Percentiles rank a stretch among this genome's conserved stretches.
Conservation (phyloP, 345 rosid genomes). For the Aquilaria sinensis region DNA sequence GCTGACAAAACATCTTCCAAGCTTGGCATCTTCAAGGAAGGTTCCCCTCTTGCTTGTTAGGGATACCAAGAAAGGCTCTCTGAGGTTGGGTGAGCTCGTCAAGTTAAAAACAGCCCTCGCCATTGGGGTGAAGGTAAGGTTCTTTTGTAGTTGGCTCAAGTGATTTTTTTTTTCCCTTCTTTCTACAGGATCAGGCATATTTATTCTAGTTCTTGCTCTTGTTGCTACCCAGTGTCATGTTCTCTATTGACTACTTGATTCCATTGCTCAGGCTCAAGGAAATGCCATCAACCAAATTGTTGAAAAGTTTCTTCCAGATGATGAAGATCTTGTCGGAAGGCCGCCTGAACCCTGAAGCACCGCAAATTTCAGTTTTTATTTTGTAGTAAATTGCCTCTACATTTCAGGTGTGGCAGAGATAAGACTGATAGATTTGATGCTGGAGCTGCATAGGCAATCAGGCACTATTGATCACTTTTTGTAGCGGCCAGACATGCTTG, state of each 20-base stretch:
- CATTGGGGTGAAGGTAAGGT: conserved; percentile 14
- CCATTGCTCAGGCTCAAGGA: conserved; percentile 3
- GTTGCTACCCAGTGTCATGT: neutral
- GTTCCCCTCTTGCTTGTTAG: conserved; percentile 42
- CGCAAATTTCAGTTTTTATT: neutral
- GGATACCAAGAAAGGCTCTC: conserved; percentile 25
- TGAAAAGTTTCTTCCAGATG: neutral
- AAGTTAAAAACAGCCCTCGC: conserved; percentile 48
- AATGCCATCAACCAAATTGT: conserved; percentile 7
- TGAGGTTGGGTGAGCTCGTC: conserved; percentile 49
- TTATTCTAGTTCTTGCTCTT: neutral
- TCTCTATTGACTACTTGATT: neutral
- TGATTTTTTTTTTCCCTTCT: too few species aligned
- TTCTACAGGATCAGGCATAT: too few species aligned
- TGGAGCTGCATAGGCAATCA: too few species aligned
- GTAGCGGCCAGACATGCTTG: too few species aligned
- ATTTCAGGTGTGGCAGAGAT: too few species aligned
- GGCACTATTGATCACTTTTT: too few species aligned
- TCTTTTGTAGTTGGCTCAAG: too few species aligned
- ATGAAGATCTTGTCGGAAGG: neutral
- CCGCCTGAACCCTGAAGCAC: neutral
- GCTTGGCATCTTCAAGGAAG: conserved; percentile 43
- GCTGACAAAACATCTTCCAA: conserved; percentile 48
- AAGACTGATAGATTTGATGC: too few species aligned
- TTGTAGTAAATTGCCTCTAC: too few species aligned